phyloP scores from a whole-genome alignment of 805 yeast genomes.

The Sugiyamaella smithiae region DNA sequence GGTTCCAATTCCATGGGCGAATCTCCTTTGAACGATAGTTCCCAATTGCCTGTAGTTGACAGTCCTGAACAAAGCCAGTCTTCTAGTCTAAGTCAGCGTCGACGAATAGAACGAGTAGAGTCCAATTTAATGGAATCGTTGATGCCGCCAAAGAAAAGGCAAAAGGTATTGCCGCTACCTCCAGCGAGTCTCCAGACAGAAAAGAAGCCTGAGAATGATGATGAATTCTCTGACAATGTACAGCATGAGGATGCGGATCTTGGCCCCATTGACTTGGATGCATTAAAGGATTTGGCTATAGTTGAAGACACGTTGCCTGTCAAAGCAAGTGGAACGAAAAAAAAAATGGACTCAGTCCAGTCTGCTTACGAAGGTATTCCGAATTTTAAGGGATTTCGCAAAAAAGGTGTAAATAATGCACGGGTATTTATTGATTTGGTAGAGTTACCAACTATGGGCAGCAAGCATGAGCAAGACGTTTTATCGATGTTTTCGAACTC shows the following conservation, averaged over 20 bases:
- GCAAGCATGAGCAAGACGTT: slow-evolving; percentile 4
- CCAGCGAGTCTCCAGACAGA: background rate
- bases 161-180: background rate
- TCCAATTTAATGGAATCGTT: background rate
- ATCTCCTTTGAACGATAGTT: too few species aligned
- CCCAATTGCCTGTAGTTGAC: too few species aligned
- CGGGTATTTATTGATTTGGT: slow-evolving; percentile 5
- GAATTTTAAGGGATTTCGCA: slow-evolving; percentile 23
- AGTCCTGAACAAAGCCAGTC: too few species aligned
- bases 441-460: background rate
- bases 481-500: slow-evolving; percentile 1
- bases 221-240: background rate
- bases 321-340: background rate
- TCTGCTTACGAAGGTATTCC: slow-evolving; percentile 16
- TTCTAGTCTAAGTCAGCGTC: background rate
- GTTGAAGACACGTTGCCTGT: slow-evolving; percentile 20
- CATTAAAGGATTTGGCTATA: slow-evolving; percentile 15
- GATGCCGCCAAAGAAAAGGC: background rate
- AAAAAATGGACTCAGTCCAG: background rate
- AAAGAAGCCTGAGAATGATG: background rate
- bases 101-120: background rate
- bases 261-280: slow-evolving; percentile 11
- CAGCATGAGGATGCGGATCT: background rate
- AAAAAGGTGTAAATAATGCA: background rate
- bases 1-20: too few species aligned